A percentile compares a stretch with the other conserved stretches of the same genome.
Evolutionary conservation across 2,329 filamentous ascomycete species (phyloP).

Genomic region (Aspergillus sp.): DNA sequence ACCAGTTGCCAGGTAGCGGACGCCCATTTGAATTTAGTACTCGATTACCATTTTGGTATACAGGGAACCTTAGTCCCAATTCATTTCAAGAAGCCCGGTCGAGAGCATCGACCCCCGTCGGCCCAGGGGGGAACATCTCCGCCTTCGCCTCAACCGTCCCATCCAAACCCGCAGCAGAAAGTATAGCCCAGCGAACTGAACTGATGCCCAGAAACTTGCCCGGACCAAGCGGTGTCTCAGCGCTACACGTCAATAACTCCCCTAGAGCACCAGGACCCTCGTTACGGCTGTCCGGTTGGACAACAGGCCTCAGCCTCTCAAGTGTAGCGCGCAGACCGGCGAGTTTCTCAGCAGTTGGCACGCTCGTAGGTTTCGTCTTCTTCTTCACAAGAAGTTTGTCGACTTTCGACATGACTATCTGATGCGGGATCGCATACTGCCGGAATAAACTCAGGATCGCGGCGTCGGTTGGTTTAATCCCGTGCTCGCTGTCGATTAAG

Average conservation of each 20-base stretch:
- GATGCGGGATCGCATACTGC: slow-evolving; percentile 59
- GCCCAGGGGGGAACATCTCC: slow-evolving; percentile 10
- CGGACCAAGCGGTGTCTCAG: slow-evolving; percentile 48
- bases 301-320: slow-evolving; percentile 36
- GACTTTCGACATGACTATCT: slow-evolving; percentile 66
- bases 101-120: background rate
- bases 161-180: slow-evolving; percentile 62
- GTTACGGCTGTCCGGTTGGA: slow-evolving; percentile 46
- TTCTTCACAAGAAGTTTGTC: slow-evolving; percentile 54
- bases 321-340: slow-evolving; percentile 41
- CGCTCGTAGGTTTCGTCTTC: slow-evolving; percentile 31
- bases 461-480: slow-evolving; percentile 61
- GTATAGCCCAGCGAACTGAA: slow-evolving; percentile 62
- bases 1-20: background rate
- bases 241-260: slow-evolving; percentile 62
- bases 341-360: slow-evolving; percentile 27
- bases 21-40: too few relatives aligned
- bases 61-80: background rate
- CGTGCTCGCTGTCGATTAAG: slow-evolving; percentile 63
- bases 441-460: slow-evolving; percentile 58
- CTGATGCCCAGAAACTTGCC: slow-evolving; percentile 59
- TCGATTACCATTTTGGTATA: background rate
- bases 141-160: slow-evolving; percentile 29
- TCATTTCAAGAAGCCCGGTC: background rate
- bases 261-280: slow-evolving; percentile 49